phyloP scores from a whole-genome alignment of 176 grass and related monocot genomes.

The Chloris gayana region DNA sequence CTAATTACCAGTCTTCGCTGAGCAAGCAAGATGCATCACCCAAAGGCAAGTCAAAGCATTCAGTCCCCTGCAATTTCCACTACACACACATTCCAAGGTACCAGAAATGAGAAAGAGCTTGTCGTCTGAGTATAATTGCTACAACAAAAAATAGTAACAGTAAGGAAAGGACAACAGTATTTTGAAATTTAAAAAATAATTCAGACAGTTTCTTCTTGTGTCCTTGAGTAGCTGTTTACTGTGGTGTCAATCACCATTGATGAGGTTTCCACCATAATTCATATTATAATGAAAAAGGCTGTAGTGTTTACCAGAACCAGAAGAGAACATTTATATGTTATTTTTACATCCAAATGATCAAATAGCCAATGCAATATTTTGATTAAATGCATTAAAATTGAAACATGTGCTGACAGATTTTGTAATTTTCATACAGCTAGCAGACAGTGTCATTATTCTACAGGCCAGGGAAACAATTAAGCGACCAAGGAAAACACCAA shows the following conservation, averaged over 20 bases:
- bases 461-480: conserved; percentile 9
- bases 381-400: background rate
- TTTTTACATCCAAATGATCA: background rate
- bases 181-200: conserved; percentile 8
- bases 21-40: background rate
- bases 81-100: background rate
- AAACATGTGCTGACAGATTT: background rate
- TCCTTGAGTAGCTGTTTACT: background rate
- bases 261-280: background rate
- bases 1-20: background rate
- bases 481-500: background rate
- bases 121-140: conserved; percentile 25
- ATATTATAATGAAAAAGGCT: background rate
- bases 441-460: background rate
- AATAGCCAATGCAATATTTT: background rate
- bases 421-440: background rate
- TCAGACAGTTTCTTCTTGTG: background rate
- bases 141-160: background rate
- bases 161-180: background rate
- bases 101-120: background rate
- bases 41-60: background rate
- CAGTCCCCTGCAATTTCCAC: too few species aligned
- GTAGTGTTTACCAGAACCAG: background rate
- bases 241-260: background rate
- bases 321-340: background rate